Conservation (phyloP, 257 asterid genomes). For the Mitragyna speciosa region DNA sequence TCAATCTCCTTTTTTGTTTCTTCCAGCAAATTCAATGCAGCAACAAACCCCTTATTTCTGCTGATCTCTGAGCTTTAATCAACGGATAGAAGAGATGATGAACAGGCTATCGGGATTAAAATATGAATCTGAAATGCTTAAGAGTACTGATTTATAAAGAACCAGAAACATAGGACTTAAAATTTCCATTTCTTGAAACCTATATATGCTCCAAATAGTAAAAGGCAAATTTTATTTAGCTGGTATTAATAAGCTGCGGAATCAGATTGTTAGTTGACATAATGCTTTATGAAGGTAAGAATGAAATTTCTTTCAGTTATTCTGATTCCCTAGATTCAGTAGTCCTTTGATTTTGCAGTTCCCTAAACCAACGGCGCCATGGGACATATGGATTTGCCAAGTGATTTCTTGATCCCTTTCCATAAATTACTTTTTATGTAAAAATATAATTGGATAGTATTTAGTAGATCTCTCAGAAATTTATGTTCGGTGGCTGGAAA, state of each 20-base stretch:
- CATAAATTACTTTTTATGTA: too few species aligned
- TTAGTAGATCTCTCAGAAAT: too few species aligned
- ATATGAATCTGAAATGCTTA: background rate
- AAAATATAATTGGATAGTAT: too few species aligned
- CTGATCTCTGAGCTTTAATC: constrained; percentile 95
- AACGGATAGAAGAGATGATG: constrained; percentile 35
- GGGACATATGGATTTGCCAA: background rate
- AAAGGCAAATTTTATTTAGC: background rate
- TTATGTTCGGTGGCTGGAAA: background rate
- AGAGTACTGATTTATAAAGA: background rate
- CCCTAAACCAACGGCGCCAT: background rate
- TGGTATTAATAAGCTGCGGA: too few species aligned
- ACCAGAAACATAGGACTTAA: background rate
- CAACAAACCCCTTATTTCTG: constrained; percentile 75
- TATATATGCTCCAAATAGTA: background rate
- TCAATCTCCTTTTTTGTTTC: constrained; percentile 85
- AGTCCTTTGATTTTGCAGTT: background rate
- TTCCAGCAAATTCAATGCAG: constrained; percentile 68
- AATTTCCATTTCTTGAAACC: background rate
- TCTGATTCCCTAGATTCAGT: too few species aligned
- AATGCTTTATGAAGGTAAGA: too few species aligned
- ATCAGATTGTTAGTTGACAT: too few species aligned
- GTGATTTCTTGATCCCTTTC: background rate
- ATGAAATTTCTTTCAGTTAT: too few species aligned
- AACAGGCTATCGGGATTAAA: constrained; percentile 16